Evolutionary conservation across 495 filamentous ascomycete genomes (phyloP).

Genomic region (Penicillium canariense): DNA sequence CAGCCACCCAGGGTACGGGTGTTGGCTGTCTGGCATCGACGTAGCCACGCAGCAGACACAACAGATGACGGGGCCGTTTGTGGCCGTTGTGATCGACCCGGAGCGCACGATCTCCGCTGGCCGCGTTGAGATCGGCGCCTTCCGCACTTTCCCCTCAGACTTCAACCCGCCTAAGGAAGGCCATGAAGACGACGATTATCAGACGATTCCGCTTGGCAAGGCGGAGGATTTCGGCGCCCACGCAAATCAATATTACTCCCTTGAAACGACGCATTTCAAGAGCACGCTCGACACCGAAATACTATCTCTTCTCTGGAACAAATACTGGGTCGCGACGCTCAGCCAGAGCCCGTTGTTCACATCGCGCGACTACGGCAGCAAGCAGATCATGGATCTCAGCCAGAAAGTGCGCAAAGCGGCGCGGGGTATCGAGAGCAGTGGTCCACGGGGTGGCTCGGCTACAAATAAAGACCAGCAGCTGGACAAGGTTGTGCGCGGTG

Average conservation of each 20-base stretch:
- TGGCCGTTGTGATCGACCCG: slow-evolving; percentile 96
- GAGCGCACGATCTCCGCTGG: slow-evolving; percentile 93
- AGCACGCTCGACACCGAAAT: slow-evolving; percentile 81
- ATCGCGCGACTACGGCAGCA: slow-evolving; percentile 88
- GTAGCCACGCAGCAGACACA: slow-evolving; percentile 82
- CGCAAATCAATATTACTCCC: slow-evolving; percentile 79
- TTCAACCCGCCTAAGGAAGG: slow-evolving; percentile 58
- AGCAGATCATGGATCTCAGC: slow-evolving; percentile 86
- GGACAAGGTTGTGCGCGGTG: slow-evolving; percentile 75
- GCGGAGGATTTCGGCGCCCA: slow-evolving; percentile 96
- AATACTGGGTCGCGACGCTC: slow-evolving; percentile 99
- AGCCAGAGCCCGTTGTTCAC: slow-evolving; percentile 90
- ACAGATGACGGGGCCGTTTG: slow-evolving; percentile 87
- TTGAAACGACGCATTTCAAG: slow-evolving; percentile 93
- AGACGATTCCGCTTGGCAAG: slow-evolving; percentile 81
- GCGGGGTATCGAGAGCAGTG: slow-evolving; percentile 40
- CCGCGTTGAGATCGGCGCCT: slow-evolving; percentile 96
- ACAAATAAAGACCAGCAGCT: slow-evolving; percentile 58
- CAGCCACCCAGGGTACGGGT: slow-evolving; percentile 95
- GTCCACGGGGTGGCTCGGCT: slow-evolving; percentile 28
- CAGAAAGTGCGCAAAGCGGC: slow-evolving; percentile 71
- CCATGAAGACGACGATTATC: slow-evolving; percentile 48
- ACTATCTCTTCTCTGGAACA: slow-evolving; percentile 92
- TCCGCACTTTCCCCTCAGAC: slow-evolving; percentile 81
- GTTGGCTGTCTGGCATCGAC: slow-evolving; percentile 97